Percentiles rank a stretch among this genome's conserved stretches.
Conservation (phyloP, 257 asterid genomes). For the Euphrasia confusa region DNA sequence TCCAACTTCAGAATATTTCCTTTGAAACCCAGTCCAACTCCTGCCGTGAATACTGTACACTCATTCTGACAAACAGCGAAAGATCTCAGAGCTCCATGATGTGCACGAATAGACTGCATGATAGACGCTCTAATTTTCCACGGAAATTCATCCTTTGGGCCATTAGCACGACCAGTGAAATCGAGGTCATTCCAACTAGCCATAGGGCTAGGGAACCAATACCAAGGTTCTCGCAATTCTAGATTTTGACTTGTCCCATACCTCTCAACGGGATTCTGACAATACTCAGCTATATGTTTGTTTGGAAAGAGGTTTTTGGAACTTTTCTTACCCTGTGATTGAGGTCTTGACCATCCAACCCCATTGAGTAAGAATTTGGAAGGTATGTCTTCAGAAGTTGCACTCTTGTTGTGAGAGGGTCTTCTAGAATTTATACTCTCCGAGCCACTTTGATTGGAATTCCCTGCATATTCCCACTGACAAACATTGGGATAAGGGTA, state of each 20-base stretch:
- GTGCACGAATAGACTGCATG: constrained; percentile 80
- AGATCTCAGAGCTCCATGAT: constrained; percentile 91
- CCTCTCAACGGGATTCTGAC: constrained; percentile 48
- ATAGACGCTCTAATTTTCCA: constrained; percentile 94
- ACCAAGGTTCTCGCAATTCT: constrained; percentile 78
- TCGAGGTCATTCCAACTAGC: constrained; percentile 69
- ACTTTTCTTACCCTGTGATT: constrained; percentile 58
- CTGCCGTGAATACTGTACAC: constrained; percentile 84
- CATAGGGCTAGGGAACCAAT: constrained; percentile 87
- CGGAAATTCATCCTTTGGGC: constrained; percentile 80
- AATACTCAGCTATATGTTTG: constrained; percentile 32
- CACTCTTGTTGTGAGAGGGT: constrained; percentile 38
- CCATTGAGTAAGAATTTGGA: constrained; percentile 69
- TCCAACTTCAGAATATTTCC: constrained; percentile 96
- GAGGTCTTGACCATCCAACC: constrained; percentile 87
- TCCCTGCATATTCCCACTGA: constrained; percentile 86
- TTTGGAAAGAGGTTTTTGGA: constrained; percentile 35
- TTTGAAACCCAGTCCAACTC: constrained; percentile 91
- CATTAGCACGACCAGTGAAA: constrained; percentile 64
- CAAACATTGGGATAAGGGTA: constrained; percentile 32
- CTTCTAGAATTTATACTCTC: constrained; percentile 50
- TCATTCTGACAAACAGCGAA: constrained; percentile 85
- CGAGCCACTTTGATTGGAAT: constrained; percentile 46
- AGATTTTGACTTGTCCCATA: constrained; percentile 36
- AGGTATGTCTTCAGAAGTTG: constrained; percentile 49